A percentile compares a stretch with the other conserved stretches of the same genome.
These are phyloP conservation scores for Exophiala phaeomuriformis DNA, from an alignment of 2,329 filamentous ascomycete genomes.

Conservation along the genomic window DNA sequence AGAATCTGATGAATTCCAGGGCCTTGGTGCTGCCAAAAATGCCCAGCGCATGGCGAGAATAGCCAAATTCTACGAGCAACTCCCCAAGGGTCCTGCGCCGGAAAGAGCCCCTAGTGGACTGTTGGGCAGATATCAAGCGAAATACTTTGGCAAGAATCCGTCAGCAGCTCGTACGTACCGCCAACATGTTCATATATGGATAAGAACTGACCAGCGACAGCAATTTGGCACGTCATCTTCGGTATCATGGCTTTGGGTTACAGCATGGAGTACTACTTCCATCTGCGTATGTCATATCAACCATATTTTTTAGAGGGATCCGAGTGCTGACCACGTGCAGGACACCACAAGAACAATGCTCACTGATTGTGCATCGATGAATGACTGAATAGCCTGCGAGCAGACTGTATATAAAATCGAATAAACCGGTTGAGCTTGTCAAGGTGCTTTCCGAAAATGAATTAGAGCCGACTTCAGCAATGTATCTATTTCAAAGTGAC, in stretches of 20 bases:
- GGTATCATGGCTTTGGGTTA: slow-evolving; percentile 77
- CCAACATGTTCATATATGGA: slow-evolving; percentile 1
- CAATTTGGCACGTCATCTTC: slow-evolving; percentile 78
- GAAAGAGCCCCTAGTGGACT: slow-evolving; percentile 74
- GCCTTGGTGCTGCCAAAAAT: slow-evolving; percentile 89
- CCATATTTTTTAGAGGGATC: neutral
- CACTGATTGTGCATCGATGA: slow-evolving; percentile 56
- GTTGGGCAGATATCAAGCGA: slow-evolving; percentile 74
- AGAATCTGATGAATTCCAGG: slow-evolving; percentile 47
- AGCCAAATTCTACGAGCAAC: slow-evolving; percentile 97
- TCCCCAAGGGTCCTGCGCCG: slow-evolving; percentile 85
- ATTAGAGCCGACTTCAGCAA: neutral
- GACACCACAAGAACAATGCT: slow-evolving; percentile 99
- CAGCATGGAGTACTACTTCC: slow-evolving; percentile 99
- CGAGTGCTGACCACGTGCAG: slow-evolving; percentile 42
- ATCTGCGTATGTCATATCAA: slow-evolving; percentile 68
- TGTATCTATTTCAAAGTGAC: neutral
- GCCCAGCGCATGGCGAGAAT: slow-evolving; percentile 96
- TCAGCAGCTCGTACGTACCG: slow-evolving; percentile 71
- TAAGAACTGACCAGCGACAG: slow-evolving; percentile 43
- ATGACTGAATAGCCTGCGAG: neutral
- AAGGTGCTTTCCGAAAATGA: neutral
- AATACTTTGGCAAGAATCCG: slow-evolving; percentile 91
- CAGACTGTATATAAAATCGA: slow-evolving; percentile 13
- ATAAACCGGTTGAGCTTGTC: slow-evolving; percentile 7